Evolutionary conservation across 345 rosid species (phyloP).

Genomic region (Corchorus olitorius): DNA sequence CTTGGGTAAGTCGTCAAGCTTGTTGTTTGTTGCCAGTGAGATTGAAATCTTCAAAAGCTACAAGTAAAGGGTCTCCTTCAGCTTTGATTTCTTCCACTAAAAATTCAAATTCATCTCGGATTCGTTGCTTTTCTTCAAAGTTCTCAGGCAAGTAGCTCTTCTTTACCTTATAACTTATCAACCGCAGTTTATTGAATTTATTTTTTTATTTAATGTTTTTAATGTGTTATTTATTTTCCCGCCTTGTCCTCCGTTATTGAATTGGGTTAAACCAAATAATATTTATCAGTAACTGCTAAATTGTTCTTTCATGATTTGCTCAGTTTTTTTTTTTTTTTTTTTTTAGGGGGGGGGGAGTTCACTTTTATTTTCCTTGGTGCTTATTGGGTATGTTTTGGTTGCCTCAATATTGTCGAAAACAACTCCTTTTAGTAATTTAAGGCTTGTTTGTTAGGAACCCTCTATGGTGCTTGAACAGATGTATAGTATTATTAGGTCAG

Average conservation of each 20-base stretch:
- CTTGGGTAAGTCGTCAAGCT: constrained; percentile 14
- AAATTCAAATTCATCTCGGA: constrained; percentile 7
- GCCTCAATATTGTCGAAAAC: not conserved
- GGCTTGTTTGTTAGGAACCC: constrained; percentile 1
- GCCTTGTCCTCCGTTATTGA: not conserved
- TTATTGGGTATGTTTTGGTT: constrained; percentile 12
- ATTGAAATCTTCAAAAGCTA: constrained; percentile 5
- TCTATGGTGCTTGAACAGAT: constrained; percentile 3
- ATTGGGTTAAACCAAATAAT: not conserved
- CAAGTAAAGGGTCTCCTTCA: not conserved
- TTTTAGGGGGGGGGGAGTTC: too few species aligned
- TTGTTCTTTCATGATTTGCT: not conserved
- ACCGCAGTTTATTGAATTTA: not conserved
- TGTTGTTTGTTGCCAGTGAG: not conserved
- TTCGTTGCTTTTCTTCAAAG: constrained; percentile 11
- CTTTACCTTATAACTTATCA: not conserved
- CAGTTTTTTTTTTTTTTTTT: not conserved
- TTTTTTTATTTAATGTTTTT: not conserved
- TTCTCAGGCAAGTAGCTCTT: constrained; percentile 13
- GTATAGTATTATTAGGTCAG: not conserved
- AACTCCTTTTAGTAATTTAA: not conserved
- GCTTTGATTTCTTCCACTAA: constrained; percentile 1
- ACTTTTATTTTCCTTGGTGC: not conserved
- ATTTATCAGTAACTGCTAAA: not conserved
- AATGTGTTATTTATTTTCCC: constrained; percentile 4